Base-by-base conservation (phyloP, 2,329 filamentous ascomycete species). In the Seiridium unicorne region DNA sequence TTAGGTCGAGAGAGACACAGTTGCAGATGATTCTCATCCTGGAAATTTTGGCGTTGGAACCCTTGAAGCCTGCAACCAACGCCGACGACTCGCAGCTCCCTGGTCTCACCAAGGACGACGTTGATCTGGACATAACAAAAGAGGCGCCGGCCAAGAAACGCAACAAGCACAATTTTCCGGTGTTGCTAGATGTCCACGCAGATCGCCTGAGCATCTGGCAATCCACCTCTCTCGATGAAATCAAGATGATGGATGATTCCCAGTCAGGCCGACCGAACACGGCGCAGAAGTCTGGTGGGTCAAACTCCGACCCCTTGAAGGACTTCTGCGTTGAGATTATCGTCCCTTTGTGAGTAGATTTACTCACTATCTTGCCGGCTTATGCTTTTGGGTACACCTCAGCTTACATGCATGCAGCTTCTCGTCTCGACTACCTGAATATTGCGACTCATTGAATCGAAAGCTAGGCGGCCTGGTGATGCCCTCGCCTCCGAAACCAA, bases 141-240 rank as follows among this genome's bases (percentile, higher is more conserved):
- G 73, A 76, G 42, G 62, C 63, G 9, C 65, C 59, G 1, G 66
- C 72, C 26, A 88, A 84, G 72, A 90, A 89, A 66, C 75, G 81
- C 42, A 85, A 76, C 71, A 85, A 84, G 59, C 84, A 89, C 64
- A 87, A 92, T 65, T 76, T 91, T 5, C 81, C 82, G 1, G 76
- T 87, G 6, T 79, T 91, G 26, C 78, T 93, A 4, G 91, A 94
- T 68, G 79, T 92, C 0, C 84, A 93, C 56, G 84, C 91, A 6
- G 91, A 95, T 72, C 87, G 89, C 51, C 77, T 95, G 32, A 92
- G 89, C 67, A 95, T 95, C 61, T 94, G 91, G 91, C 89, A 93
- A 69, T 92, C 90, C 3, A 88, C 91, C 6, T 86, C 87, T 42
- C 76, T 86, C 31, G 84, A 89, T 63, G 83, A 86, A 58, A 73